Percentiles rank a stretch among this genome's conserved stretches.
These are phyloP conservation scores for Barbatosphaeria neglecta DNA, from an alignment of 495 filamentous ascomycete genomes.

Conservation along the genomic window DNA sequence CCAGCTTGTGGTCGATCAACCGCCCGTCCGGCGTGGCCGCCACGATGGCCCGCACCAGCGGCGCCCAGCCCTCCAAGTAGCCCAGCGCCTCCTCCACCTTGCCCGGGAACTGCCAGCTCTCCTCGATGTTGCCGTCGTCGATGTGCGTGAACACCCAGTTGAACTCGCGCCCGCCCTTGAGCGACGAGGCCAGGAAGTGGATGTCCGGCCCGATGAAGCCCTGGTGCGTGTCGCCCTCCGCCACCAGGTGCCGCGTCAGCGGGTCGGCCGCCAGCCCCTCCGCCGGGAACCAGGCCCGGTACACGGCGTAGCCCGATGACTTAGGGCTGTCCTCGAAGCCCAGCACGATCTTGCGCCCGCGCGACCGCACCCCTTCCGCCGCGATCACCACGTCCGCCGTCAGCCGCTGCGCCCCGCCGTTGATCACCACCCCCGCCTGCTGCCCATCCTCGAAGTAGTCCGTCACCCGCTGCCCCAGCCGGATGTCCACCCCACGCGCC, in stretches of 20 bases:
- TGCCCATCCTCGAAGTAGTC: constrained; percentile 38
- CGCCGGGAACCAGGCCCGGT: constrained; percentile 35
- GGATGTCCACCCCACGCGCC: constrained; percentile 34
- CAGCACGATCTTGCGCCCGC: constrained; percentile 34
- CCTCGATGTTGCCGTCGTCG: constrained; percentile 41
- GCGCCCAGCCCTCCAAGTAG: constrained; percentile 46
- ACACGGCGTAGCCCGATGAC: constrained; percentile 36
- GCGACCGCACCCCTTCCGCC: constrained; percentile 42
- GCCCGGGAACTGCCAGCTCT: constrained; percentile 43
- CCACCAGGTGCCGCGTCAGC: constrained; percentile 42
- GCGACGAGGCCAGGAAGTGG: constrained; percentile 41
- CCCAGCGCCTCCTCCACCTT: constrained; percentile 36
- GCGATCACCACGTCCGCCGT: constrained; percentile 42
- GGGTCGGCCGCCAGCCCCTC: constrained; percentile 37
- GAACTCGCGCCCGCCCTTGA: constrained; percentile 43
- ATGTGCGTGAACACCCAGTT: constrained; percentile 51
- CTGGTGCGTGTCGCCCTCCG: constrained; percentile 43
- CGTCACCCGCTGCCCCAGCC: constrained; percentile 31
- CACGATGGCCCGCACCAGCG: constrained; percentile 36
- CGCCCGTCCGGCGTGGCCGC: constrained; percentile 37
- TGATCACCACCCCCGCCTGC: constrained; percentile 31
- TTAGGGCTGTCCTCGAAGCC: constrained; percentile 44
- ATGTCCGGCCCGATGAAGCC: constrained; percentile 36
- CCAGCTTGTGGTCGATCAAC: constrained; percentile 53
- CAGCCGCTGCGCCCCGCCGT: constrained; percentile 33